Percentiles rank a stretch among this genome's conserved stretches.
These are phyloP conservation scores for Lodderomyces elongisporus DNA, from an alignment of 1,139 yeast genomes.

Conservation along the genomic window DNA sequence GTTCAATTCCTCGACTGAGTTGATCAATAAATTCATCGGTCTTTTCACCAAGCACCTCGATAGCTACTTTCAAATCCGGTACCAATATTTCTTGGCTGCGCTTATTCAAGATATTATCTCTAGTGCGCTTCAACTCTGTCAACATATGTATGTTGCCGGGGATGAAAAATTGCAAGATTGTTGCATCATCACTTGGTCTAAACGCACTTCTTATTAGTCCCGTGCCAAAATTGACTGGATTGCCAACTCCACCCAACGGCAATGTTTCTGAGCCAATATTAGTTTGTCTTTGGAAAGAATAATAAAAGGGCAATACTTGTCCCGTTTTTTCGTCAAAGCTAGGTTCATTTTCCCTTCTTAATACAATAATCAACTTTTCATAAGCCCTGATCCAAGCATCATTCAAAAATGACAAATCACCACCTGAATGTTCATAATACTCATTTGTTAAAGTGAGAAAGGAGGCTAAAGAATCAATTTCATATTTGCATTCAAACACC, in stretches of 20 bases:
- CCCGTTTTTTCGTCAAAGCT: slow-evolving; percentile 61
- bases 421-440: slow-evolving; percentile 51
- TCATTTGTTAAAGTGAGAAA: slow-evolving; percentile 72
- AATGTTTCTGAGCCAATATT: slow-evolving; percentile 77
- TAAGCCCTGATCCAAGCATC: slow-evolving; percentile 58
- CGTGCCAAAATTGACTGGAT: slow-evolving; percentile 69
- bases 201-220: slow-evolving; percentile 82
- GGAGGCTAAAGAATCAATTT: slow-evolving; percentile 80
- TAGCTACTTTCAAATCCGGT: slow-evolving; percentile 3
- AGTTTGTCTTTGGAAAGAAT: slow-evolving; percentile 70
- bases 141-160: slow-evolving; percentile 83
- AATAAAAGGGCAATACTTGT: slow-evolving; percentile 42
- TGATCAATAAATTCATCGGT: slow-evolving; percentile 33
- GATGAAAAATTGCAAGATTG: slow-evolving; percentile 71
- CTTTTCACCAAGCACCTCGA: slow-evolving; percentile 12
- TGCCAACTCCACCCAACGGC: slow-evolving; percentile 73
- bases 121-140: slow-evolving; percentile 50
- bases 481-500: slow-evolving; percentile 89
- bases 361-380: slow-evolving; percentile 46
- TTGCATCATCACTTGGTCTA: slow-evolving; percentile 87
- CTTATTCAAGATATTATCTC: slow-evolving; percentile 16
- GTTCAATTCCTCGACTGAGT: slow-evolving; percentile 54
- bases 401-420: slow-evolving; percentile 47
- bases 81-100: slow-evolving; percentile 6
- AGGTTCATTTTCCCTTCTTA: slow-evolving; percentile 58